Base-by-base conservation (phyloP, 163 green algal species). In the Chlorella variabilis region DNA sequence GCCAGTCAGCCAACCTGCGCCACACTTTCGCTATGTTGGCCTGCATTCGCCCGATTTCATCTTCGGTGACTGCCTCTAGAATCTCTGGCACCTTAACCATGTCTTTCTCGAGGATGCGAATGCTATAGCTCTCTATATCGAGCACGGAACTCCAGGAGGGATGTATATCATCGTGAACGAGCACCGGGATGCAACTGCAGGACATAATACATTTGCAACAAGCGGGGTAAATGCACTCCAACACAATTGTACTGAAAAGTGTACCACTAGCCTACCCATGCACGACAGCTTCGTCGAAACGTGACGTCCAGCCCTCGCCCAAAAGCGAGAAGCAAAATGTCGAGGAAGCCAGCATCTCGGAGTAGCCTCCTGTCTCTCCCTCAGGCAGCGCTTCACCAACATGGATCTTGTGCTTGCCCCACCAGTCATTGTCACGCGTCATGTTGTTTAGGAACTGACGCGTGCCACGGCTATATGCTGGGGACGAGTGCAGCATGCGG, bases 21-120 rank as follows among this genome's bases (percentile, higher is more conserved):
- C 69, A 85, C 42, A 80, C 68, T 62, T 39, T 45, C 15, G n/a
- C 36, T 6, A 80, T n/a, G 65, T 51, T 77, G 61, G 36, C 61
- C 84, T 89, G 87, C 88, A 92, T 86, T 8, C 68, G 42, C 25
- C 27, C 39, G 11, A 91, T 67, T 21, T 69, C 75, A 42, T 84
- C 67, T 18, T 75, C 54, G n/a, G 42, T 13, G 0, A 92, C 42
- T 0, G 36, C 78, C 27, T 56, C 27, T 15, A 92, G 69, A 17
- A 92, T 87, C 25, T 91, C 48, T 41, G 84, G 84, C 21, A 88
- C 41, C 9, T 61, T 70, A 3, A 13, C 31, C 51, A 87, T 80
- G 39, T 87, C 84, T 71, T 87, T 77, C 58, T 89, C n/a, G 18
- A 18, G 7, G 15, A 67, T 67, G 5, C 59, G 27, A 21, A 67